These are phyloP conservation scores for Saccharomyces hybrid DNA, from an alignment of 1,139 yeast species.

Conservation along the genomic window DNA sequence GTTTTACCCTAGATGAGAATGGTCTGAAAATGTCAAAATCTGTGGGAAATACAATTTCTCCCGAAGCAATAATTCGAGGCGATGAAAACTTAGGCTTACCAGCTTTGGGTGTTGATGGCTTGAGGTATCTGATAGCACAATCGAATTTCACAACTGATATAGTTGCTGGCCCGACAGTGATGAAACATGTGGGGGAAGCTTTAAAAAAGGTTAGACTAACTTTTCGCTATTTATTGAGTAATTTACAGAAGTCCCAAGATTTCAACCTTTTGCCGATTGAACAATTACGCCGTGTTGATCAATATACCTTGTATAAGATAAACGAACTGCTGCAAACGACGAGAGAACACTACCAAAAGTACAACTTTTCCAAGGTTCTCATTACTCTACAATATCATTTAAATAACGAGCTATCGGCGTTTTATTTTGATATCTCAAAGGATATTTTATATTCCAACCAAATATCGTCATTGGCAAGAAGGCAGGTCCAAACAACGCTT, in stretches of 20 bases:
- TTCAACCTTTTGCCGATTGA: conserved; percentile 28
- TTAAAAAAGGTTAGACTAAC: conserved; percentile 78
- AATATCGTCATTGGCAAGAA: conserved; percentile 42
- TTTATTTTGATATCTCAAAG: conserved; percentile 80
- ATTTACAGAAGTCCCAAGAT: conserved; percentile 37
- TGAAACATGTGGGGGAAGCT: conserved; percentile 70
- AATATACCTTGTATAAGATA: conserved; percentile 51
- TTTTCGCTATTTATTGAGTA: conserved; percentile 73
- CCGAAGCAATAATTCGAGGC: conserved; percentile 61
- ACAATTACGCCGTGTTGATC: conserved; percentile 51
- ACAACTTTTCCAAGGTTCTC: conserved; percentile 58
- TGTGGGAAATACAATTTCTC: conserved; percentile 72
- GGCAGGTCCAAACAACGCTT: conserved; percentile 66
- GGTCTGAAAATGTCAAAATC: conserved; percentile 94
- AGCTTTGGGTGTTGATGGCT: conserved; percentile 83
- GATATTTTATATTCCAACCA: conserved; percentile 76
- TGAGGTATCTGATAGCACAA: conserved; percentile 86
- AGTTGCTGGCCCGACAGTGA: conserved; percentile 60
- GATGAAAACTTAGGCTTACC: conserved; percentile 49
- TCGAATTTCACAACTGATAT: conserved; percentile 81
- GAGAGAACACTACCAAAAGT: conserved; percentile 42
- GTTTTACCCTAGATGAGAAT: conserved; percentile 79
- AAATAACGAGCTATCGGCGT: conserved; percentile 68
- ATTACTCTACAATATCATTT: conserved; percentile 62
- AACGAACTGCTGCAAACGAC: conserved; percentile 40